phyloP scores from a whole-genome alignment of 2,329 filamentous ascomycete genomes.

The Hymenoscyphus scutula region DNA sequence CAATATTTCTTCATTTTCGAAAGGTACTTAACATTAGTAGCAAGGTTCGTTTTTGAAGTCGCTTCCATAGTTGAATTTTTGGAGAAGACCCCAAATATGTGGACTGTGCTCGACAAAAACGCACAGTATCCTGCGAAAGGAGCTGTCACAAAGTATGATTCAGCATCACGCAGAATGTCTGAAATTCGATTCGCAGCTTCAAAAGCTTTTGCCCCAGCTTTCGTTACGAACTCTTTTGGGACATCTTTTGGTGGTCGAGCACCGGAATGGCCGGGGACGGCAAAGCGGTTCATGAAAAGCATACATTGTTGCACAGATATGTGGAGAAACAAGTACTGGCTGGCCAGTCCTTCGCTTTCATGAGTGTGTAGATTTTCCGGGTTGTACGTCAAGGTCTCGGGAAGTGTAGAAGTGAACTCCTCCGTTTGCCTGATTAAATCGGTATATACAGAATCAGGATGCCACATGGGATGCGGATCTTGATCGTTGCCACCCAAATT shows the following conservation, averaged over 20 bases:
- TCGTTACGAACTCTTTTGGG: conserved; percentile 68
- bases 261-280: conserved; percentile 61
- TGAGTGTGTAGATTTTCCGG: conserved; percentile 81
- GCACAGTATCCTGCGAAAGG: conserved; percentile 95
- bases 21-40: conserved; percentile 85
- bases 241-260: conserved; percentile 65
- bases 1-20: conserved; percentile 96
- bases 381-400: conserved; percentile 69
- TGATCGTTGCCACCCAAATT: conserved; percentile 84
- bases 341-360: conserved; percentile 78
- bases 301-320: conserved; percentile 86
- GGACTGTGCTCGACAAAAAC: conserved; percentile 90
- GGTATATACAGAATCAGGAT: conserved; percentile 72
- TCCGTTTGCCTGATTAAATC: conserved; percentile 69
- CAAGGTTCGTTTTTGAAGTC: conserved; percentile 77
- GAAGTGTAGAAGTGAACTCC: conserved; percentile 67
- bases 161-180: conserved; percentile 74
- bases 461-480: conserved; percentile 78
- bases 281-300: conserved; percentile 86
- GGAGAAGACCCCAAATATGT: conserved; percentile 88
- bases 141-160: conserved; percentile 77
- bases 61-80: conserved; percentile 74
- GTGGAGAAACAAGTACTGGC: conserved; percentile 91
- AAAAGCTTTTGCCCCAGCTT: conserved; percentile 72
- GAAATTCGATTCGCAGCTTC: conserved; percentile 86